Conservation (phyloP, 306 rosid species). For the Spatholobus suberectus region DNA sequence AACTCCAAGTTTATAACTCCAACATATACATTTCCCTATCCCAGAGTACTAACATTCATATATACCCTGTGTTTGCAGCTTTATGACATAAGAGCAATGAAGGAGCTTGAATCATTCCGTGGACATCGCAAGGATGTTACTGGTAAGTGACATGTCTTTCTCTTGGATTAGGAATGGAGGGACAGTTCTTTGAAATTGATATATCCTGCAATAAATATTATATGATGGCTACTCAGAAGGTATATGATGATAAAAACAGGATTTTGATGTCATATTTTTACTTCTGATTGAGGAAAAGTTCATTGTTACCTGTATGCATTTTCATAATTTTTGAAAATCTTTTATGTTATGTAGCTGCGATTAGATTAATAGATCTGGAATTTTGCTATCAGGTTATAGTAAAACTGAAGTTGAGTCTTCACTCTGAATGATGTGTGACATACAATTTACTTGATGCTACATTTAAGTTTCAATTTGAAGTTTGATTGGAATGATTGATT, state of each 20-base stretch:
- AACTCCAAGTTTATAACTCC: not conserved
- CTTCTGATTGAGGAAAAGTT: constrained; percentile 6
- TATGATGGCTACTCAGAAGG: not conserved
- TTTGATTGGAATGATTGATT: not conserved
- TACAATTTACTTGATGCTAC: not conserved
- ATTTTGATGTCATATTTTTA: constrained; percentile 19
- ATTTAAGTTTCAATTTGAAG: not conserved
- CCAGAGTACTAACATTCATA: constrained; percentile 2
- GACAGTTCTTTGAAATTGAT: constrained; percentile 14
- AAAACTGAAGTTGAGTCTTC: not conserved
- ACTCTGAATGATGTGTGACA: not conserved
- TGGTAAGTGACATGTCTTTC: constrained; percentile 56
- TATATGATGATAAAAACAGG: constrained; percentile 2
- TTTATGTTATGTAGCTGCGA: constrained; percentile 3
- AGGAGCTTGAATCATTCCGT: constrained; percentile 98
- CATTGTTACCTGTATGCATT: not conserved
- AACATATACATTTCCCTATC: constrained; percentile 13
- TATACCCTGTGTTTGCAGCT: constrained; percentile 61
- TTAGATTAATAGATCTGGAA: not conserved
- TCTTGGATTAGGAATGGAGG: constrained; percentile 17
- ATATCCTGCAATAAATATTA: constrained; percentile 11
- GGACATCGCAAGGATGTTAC: constrained; percentile 98
- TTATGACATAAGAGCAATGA: constrained; percentile 97
- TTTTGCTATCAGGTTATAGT: not conserved
- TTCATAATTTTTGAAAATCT: not conserved